Base-by-base conservation (phyloP, 192 early-diverging fungal species). In the Borealophlyctis nickersoniae region DNA sequence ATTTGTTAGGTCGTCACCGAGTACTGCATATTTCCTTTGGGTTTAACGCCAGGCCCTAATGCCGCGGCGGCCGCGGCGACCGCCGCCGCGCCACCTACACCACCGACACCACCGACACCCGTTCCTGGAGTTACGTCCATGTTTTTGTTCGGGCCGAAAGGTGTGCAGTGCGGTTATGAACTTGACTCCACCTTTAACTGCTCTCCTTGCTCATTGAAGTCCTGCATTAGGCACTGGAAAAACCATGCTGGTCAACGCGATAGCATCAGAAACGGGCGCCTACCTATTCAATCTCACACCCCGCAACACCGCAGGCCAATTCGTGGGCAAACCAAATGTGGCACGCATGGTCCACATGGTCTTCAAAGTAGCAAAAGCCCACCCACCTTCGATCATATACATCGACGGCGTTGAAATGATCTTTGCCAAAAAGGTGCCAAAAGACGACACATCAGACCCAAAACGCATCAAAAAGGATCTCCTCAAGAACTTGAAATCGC, bases 371-470 rank as follows among this genome's bases (percentile, higher is more conserved):
- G 84, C 84, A 32, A 75, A 77, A 70, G 78, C 80, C 27, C 72
- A 81, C 36, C 63, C 72, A n/a, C 84, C 84, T 0, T 56, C 84
- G 23, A 72, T 86, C 49, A 75, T 86, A 50, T 78, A 76, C 65
- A 76, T 86, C 53, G 82, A 86, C 65, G 76, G 77, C 30, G 69
- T 72, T 19, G 84, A 86, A 60, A 82, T 80, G 76, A 67, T 86
- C 13, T 86, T 85, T 36, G 80, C 80, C 27, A 86, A 86, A 68
- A 86, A 86, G 55, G 79, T 86, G 11, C 84, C 84, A 5, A 86
- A 86, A 59, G 84, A 86, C 49, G 82, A 86, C 62, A 76, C 76
- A 9, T 65, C 78, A 2, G 84, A 86, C 30, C 84, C 84, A 58
- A 86, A 82, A 53, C 75, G 84, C 19, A 85, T 85, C 62, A 82